Base-by-base conservation (phyloP, 768 basidiomycete species). In the Trametes gibbosa region DNA sequence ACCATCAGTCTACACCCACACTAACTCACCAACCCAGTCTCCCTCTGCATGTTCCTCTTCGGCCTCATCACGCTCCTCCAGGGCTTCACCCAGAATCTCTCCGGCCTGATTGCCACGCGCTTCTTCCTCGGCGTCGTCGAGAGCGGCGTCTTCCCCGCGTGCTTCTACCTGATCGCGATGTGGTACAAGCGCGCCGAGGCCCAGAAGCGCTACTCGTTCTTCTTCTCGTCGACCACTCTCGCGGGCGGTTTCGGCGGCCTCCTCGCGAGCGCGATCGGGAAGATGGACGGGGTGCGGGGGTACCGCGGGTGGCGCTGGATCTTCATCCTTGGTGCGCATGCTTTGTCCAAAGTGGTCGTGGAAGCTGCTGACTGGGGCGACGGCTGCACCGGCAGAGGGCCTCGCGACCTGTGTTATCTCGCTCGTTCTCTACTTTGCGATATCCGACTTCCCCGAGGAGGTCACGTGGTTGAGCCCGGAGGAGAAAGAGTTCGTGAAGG, bases 141-240 rank as follows among this genome's bases (percentile, higher is more conserved):
- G 57, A 68, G 66, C 49, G 68, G 67, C 27, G 68, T 70, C 56
- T 72, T 70, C 65, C 70, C 68, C 25, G 74, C 62, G 23, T 63
- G 62, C 45, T 67, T 67, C 59, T 73, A 73, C 61, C 69, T 70
- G 53, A 63, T 74, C 21, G 71, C 73, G 27, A 71, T 69, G 65
- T 76, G 74, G 73, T 76, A 76, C 66, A 70, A 71, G 23, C 68
- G 73, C 16, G 65, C 69, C 41, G 76, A 76, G 58, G 69, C 72
- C 39, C 72, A 73, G 59, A 72, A 70, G 48, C 65, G 71, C 3
- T 72, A 69, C 58, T 66, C 71, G 34, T 71, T 75, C 69, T 76
- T 76, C 70, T 77, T 76, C 68, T 69, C 68, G 14, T 74, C 73
- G 10, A 69, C 67, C 5, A 79, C 78, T 1, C 69, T 75, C 39